Base-by-base conservation (phyloP, 2,329 filamentous ascomycete genomes). In the Fonsecaea nubica region DNA sequence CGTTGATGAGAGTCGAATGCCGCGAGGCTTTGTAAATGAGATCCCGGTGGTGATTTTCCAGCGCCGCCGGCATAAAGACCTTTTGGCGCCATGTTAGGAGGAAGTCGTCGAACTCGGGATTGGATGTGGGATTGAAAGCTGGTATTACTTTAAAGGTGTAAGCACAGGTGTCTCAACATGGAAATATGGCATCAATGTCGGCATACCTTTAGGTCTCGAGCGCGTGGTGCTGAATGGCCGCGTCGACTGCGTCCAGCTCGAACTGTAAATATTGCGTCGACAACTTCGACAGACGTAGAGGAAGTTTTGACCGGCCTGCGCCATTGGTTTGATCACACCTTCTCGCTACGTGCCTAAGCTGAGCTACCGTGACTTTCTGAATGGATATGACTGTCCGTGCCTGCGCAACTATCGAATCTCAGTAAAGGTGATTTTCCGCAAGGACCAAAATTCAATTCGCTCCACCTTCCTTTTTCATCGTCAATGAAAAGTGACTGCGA, bases 51-150 rank as follows among this genome's bases (percentile, higher is more conserved):
- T 74, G 74, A 5, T 72, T 65, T 40, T 74, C 72, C 4, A 82
- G 76, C 42, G 76, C 76, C 57, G 74, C 75, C 33, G 80, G 81
- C 36, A 81, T 78, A 72, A 83, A 82, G 58, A 82, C 74, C 48
- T 78, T 76, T 67, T 81, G 72, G 69, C 80, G 80, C 72, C 79
- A 81, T 65, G 74, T 75, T 33, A 75, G 70, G 36, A 83, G 76
- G 57, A 78, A 73, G 52, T 76, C 69, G 69, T 81, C 76, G 63
- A 82, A 74, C 71, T 81, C 77, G 57, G 77, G 69, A 33, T 78
- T 80, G 15, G 76, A 75, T 57, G 79, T 79, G 13, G 76, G 75
- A 35, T 71, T 70, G 71, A 82, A 82, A 4, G 72, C 74, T 10
- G 80, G 80, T 45, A 82, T 75, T 38, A 73, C 75, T 78, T 61